Evolutionary conservation across 345 rosid genomes (phyloP), one percentile per base, ranked within the genome.

Genomic region (Arabidopsis arenosa): DNA sequence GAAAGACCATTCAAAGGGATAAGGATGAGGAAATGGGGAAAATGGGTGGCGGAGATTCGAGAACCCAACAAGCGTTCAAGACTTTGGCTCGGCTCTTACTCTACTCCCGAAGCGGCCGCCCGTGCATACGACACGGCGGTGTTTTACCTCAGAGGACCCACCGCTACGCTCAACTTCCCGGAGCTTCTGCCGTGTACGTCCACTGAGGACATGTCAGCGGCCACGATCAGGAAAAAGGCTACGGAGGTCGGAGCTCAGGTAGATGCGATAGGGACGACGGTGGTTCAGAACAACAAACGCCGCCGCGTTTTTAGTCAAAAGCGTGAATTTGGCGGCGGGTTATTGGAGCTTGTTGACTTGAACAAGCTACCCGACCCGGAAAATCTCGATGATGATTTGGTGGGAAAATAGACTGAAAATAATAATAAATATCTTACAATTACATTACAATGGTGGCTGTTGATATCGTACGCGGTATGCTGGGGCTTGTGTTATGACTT

Each of bases 11-110:
- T 82, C 79, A 93, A 93, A 76, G 98, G 98, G 63, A 93, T 93
- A 80, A 86, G 98, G 89, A 93, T 93, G 98, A 86, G 98, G 73
- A 93, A 93, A 87, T 93, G 98, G 98, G 98, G 98, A 0, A 93
- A 93, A 80, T 93, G 98, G 97, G 98, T 93, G 69, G 98, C 98
- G 4, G 98, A 93, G 92, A 89, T 91, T 28, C 77, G 98, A 55
- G 98, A 93, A 71, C 98, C 98, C 4, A 93, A 93, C 74, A 93
- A 93, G 75, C 84, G 98, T 35, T 90, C 98, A 0, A 83, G 98
- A 84, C 90, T 93, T 54, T 93, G 98, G 98, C 90, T 93, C 1
- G 98, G 98, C 36, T 91, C 98, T 5, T 93, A 93, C 82, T 86
- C 97, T 2, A 88, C 96, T 3, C 96, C 98, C 0, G 84, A 91